Base-by-base conservation (phyloP, 2,329 filamentous ascomycete genomes). In the Metarhizium sp. region DNA sequence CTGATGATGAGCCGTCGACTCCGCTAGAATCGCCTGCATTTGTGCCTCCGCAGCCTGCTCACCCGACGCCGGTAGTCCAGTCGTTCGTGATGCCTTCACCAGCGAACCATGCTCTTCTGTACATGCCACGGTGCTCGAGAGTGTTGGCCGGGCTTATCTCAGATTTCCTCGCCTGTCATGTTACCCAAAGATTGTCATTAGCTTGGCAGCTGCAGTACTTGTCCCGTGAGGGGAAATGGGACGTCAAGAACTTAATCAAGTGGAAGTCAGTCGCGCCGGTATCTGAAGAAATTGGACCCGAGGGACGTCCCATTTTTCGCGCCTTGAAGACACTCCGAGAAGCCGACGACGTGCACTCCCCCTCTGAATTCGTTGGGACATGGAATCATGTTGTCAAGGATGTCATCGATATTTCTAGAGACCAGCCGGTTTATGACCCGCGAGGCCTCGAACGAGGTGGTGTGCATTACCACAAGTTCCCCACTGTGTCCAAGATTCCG, bases 241-340 rank as follows among this genome's bases (percentile, higher is more conserved):
- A 96, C 66, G 90, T 97, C 61, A 97, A 97, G 73, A 97, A 97
- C 65, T 78, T 96, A 11, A 84, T 81, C 57, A 97, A 97, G 67
- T 97, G 92, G 92, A 81, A 89, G 68, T 84, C 83, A 18, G 87
- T 95, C 1, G 71, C 75, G 1, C 88, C 91, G 0, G 88, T 95
- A 1, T 95, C 89, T 0, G 78, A 80, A 1, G 84, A 86, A 3
- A 94, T 97, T 57, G 88, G 81, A 3, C 70, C 65, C 6, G 34
- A 51, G 6, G 65, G 58, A 42, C 59, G 60, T 0, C 82, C 83
- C 14, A 76, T 91, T 4, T 96, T 96, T 67, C 84, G 89, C 30
- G 92, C 90, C 2, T 87, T 96, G 79, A 96, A 97, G 72, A 97
- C 94, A 0, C 79, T 97, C 20, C 84, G 92, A 38, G 91, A 96